These are phyloP conservation scores for Salinomyces thailandicus DNA, from an alignment of 2,329 filamentous ascomycete genomes.

Conservation along the genomic window DNA sequence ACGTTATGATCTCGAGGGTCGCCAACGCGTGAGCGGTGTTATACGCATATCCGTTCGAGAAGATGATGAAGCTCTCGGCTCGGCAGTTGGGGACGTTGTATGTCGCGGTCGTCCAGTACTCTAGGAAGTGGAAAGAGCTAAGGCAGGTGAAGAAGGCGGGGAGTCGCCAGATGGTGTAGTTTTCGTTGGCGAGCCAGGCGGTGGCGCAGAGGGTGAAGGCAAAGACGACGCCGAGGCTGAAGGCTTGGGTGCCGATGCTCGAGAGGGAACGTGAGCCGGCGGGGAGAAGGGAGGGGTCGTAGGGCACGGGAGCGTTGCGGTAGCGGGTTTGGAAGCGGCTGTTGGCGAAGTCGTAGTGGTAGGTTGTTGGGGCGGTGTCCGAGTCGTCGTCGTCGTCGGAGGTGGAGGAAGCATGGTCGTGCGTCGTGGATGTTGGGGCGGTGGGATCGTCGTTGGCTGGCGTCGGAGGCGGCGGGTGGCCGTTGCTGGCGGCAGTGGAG, in stretches of 20 bases:
- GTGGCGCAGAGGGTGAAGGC: constrained; percentile 22
- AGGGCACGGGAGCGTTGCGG: constrained; percentile 7
- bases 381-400: constrained; percentile 2
- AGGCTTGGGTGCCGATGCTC: constrained; percentile 37
- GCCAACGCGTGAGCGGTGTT: constrained; percentile 71
- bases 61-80: constrained; percentile 69
- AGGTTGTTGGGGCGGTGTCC: background rate
- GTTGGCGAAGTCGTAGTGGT: constrained; percentile 9
- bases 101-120: constrained; percentile 81
- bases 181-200: constrained; percentile 11
- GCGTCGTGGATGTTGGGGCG: no score
- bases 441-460: no score
- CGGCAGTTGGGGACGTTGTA: constrained; percentile 68
- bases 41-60: constrained; percentile 75
- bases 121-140: constrained; percentile 83
- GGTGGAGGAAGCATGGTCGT: no score
- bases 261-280: constrained; percentile 36
- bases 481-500: background rate
- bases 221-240: constrained; percentile 32
- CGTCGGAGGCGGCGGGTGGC: background rate
- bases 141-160: constrained; percentile 58
- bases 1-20: constrained; percentile 59
- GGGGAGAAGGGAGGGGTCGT: constrained; percentile 29
- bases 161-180: constrained; percentile 41
- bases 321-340: constrained; percentile 2